A percentile compares a stretch with the other conserved stretches of the same genome.
Conservation (phyloP, 352 stramenopile species). For the Pythium diclinum region DNA sequence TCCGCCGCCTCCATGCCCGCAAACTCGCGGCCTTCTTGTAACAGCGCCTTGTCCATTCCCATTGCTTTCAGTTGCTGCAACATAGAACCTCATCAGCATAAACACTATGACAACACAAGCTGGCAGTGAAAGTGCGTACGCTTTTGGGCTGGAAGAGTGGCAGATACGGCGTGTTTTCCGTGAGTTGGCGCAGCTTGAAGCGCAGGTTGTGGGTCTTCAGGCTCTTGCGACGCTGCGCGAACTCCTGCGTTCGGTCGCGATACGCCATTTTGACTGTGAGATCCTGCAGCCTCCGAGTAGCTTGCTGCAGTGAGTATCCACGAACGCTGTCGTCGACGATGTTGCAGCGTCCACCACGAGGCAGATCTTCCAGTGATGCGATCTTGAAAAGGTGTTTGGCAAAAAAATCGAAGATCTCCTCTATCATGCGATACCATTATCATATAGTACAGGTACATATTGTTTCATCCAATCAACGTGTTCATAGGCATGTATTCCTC, state of each 20-base stretch:
- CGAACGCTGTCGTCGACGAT: neutral
- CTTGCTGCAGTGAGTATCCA: too few species aligned
- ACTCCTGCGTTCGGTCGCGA: conserved; percentile 55
- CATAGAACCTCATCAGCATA: neutral
- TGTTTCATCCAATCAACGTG: too few species aligned
- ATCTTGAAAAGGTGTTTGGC: neutral
- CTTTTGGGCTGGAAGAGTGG: conserved; percentile 56
- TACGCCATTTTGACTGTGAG: conserved; percentile 41
- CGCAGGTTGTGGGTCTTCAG: conserved; percentile 55
- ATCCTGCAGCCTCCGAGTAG: too few species aligned
- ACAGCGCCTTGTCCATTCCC: conserved; percentile 59
- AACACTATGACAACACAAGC: neutral
- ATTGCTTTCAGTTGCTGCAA: conserved; percentile 42
- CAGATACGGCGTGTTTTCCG: conserved; percentile 39
- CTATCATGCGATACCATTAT: neutral
- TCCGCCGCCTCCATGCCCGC: conserved; percentile 30
- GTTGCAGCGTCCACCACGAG: too few species aligned
- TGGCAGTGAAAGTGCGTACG: conserved; percentile 23
- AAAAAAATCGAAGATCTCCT: neutral
- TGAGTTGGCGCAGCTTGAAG: conserved; percentile 50
- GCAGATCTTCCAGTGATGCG: neutral
- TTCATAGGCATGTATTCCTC: too few species aligned
- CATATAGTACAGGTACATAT: too few species aligned
- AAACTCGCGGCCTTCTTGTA: conserved; percentile 56
- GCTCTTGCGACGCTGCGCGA: conserved; percentile 36